Conservation (phyloP, 805 yeast species). For the Teunomyces gatunensis region DNA sequence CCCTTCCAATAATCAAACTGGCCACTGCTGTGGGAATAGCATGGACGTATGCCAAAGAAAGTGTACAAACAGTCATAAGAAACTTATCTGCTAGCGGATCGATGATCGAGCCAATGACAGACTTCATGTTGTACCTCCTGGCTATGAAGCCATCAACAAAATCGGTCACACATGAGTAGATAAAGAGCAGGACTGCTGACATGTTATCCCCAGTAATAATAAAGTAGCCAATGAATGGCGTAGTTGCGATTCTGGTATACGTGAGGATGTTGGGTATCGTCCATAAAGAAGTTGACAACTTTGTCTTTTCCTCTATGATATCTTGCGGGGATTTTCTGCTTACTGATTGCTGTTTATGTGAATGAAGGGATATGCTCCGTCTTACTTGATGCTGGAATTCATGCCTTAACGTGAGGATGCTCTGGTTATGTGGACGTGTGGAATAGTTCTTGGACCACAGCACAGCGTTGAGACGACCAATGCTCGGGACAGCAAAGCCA, state of each 20-base stretch:
- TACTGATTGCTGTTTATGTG: not conserved
- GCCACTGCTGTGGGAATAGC: constrained; percentile 69
- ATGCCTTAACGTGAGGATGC: not conserved
- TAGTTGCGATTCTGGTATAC: constrained; percentile 68
- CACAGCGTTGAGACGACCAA: not conserved
- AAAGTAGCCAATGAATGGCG: constrained; percentile 83
- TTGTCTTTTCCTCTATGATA: not conserved
- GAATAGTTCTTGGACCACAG: not conserved
- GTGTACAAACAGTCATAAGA: constrained; percentile 82
- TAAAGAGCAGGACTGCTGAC: constrained; percentile 69
- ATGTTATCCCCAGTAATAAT: constrained; percentile 62
- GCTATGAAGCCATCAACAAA: constrained; percentile 92
- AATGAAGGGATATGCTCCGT: not conserved
- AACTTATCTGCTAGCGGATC: constrained; percentile 96
- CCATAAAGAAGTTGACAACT: constrained; percentile 1
- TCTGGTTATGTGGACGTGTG: not conserved
- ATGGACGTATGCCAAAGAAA: constrained; percentile 65
- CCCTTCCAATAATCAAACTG: constrained; percentile 76
- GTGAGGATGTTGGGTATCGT: constrained; percentile 89
- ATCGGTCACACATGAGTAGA: constrained; percentile 87
- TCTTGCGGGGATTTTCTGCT: not conserved
- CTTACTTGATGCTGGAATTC: not conserved
- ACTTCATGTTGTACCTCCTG: constrained; percentile 67
- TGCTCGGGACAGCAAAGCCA: not conserved
- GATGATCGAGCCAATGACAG: constrained; percentile 83